Conservation (phyloP, 2,329 filamentous ascomycete species). For the Fusarium succisae region DNA sequence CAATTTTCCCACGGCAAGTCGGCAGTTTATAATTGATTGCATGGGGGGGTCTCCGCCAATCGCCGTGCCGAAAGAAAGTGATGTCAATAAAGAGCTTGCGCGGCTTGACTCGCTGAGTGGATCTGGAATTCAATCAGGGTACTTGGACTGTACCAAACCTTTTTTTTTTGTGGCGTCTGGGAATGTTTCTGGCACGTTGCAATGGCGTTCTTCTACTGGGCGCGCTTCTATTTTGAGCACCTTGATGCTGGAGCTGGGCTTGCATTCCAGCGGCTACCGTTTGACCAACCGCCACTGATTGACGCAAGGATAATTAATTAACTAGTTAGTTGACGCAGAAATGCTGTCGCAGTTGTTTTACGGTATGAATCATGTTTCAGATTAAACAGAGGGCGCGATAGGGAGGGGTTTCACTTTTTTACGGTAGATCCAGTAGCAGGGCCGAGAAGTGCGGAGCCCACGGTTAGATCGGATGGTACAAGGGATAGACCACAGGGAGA, state of each 20-base stretch:
- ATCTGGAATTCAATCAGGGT: not conserved
- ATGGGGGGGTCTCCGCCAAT: not conserved
- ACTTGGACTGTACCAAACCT: not conserved
- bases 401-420: constrained; percentile 4
- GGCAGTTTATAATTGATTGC: not conserved
- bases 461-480: constrained; percentile 30
- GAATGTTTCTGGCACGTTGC: not conserved
- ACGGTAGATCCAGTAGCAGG: not conserved
- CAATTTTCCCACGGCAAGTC: not conserved
- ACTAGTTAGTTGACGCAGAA: too few relatives aligned
- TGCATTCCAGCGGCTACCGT: not conserved
- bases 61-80: not conserved
- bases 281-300: not conserved
- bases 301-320: not conserved
- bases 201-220: not conserved
- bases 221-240: not conserved
- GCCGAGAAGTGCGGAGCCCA: not conserved
- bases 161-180: not conserved
- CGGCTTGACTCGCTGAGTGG: constrained; percentile 1
- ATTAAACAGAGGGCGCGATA: not conserved
- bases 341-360: not conserved
- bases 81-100: constrained; percentile 16
- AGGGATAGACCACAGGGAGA: not conserved
- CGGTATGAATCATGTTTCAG: constrained; percentile 18
- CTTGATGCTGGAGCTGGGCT: not conserved